phyloP scores from a whole-genome alignment of 2,329 filamentous ascomycete species.

The Dothidotthia symphoricarpi region DNA sequence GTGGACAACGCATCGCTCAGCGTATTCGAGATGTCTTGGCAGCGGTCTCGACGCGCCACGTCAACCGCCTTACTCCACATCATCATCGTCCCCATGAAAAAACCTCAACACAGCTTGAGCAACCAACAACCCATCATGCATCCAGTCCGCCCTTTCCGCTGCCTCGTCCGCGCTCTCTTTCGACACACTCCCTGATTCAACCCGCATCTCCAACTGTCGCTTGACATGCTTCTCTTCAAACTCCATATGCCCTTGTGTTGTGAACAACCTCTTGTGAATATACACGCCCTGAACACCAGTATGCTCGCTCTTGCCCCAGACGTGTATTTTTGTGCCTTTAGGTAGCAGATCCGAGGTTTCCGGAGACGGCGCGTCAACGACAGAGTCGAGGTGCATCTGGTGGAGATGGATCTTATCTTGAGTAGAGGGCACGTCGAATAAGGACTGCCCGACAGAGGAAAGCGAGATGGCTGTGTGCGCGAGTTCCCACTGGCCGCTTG shows the following conservation, averaged over 20 bases:
- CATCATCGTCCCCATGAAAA: constrained; percentile 36
- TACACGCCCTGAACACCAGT: constrained; percentile 49
- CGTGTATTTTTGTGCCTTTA: constrained; percentile 46
- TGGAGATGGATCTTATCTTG: constrained; percentile 43
- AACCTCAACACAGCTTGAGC: constrained; percentile 34
- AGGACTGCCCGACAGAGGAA: constrained; percentile 41
- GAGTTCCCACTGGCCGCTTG: constrained; percentile 49
- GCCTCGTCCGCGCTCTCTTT: constrained; percentile 40
- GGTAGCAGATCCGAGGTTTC: constrained; percentile 23
- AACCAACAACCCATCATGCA: constrained; percentile 32
- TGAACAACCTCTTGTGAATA: constrained; percentile 47
- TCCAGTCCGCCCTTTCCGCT: constrained; percentile 30
- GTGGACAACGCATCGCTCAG: too few species aligned
- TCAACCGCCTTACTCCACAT: constrained; percentile 9
- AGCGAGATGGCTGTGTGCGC: constrained; percentile 46
- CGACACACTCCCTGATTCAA: constrained; percentile 45
- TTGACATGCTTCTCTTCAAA: constrained; percentile 50
- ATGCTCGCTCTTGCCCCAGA: constrained; percentile 50
- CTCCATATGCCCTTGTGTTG: constrained; percentile 49
- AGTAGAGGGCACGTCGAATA: constrained; percentile 40
- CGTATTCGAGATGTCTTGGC: too few species aligned
- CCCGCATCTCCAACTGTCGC: constrained; percentile 46
- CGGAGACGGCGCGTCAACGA: constrained; percentile 36
- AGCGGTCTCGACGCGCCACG: not conserved
- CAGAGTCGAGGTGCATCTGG: constrained; percentile 51